Evolutionary conservation across 2,329 filamentous ascomycete species (phyloP), one percentile per base, ranked within the genome.

Genomic region (Pezicula neosporulosa): DNA sequence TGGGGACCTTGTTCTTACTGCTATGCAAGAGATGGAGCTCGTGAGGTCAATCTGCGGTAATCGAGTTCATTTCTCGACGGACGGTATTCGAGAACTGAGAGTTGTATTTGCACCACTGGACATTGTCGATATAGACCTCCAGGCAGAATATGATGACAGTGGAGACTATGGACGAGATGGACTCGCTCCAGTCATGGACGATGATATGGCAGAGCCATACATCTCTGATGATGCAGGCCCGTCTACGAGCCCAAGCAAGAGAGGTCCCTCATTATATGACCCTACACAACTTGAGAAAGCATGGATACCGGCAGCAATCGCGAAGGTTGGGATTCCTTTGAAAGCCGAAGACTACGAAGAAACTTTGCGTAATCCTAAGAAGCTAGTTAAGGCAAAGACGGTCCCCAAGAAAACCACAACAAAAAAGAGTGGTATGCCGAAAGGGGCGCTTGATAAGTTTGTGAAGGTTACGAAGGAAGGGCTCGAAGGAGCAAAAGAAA

Each of bases 81-180:
- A 95, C 64, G 83, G 79, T 1, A 82, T 84, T 4, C 77, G 84
- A 2, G 93, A 97, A 66, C 68, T 97, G 9, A 85, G 93, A 6
- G 70, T 97, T 19, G 84, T 88, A 2, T 95, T 88, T 63, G 75
- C 86, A 4, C 94, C 94, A 0, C 77, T 83, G 2, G 80, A 88
- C 28, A 77, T 97, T 15, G 89, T 96, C 2, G 83, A 84, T 0
- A 78, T 97, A 37, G 84, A 96, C 62, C 71, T 97, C 21, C 80
- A 83, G 10, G 75, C 77, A 0, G 92, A 97, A 64, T 79, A 83
- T 28, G 85, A 89, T 15, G 57, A 63, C 43, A 58, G 50, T 5
- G 52, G 49, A 49, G 62, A 67, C 41, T 77, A 70, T 56, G 77
- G 74, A 1, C 74, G 82, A 27, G 73, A 73, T 44, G 81, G 80